Percentiles rank a stretch among this genome's conserved stretches.
Conservation (phyloP, 352 stramenopile genomes). For the Globisporangium solare region DNA sequence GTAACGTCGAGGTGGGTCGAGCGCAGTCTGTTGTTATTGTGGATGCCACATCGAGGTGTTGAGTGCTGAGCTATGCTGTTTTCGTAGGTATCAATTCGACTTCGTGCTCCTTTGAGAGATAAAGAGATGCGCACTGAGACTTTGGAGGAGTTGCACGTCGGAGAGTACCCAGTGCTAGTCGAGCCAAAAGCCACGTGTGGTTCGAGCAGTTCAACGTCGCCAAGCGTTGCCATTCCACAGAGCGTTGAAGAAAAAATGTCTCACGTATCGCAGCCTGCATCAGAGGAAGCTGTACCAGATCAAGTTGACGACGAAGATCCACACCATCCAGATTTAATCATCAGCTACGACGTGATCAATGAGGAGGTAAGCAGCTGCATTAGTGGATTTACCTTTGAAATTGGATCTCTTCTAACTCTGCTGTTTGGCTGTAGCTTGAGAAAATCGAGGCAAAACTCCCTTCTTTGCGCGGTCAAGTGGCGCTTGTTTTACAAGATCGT, state of each 20-base stretch:
- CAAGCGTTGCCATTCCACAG: not conserved
- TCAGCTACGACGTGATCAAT: conserved; percentile 85
- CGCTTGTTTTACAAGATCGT: conserved; percentile 44
- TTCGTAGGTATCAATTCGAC: conserved; percentile 45
- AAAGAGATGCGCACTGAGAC: conserved; percentile 44
- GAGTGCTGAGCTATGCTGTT: not conserved
- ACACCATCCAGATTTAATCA: conserved; percentile 64
- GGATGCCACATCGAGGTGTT: no score
- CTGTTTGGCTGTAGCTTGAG: conserved; percentile 33
- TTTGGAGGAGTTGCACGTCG: conserved; percentile 47
- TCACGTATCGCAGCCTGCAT: not conserved
- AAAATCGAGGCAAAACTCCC: conserved; percentile 56
- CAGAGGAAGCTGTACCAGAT: conserved; percentile 1
- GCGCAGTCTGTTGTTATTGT: not conserved
- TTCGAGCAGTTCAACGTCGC: not conserved
- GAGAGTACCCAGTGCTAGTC: conserved; percentile 41
- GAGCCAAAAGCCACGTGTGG: not conserved
- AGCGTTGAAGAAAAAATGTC: not conserved
- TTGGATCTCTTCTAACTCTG: not conserved
- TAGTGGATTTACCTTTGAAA: not conserved
- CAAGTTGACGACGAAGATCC: conserved; percentile 32
- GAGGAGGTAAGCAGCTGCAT: conserved; percentile 48
- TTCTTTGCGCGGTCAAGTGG: conserved; percentile 24
- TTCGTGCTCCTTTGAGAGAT: conserved; percentile 55
- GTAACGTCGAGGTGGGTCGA: conserved; percentile 50